Evolutionary conservation across 2,329 filamentous ascomycete species (phyloP).

Genomic region (Daldinia eschscholtzii): DNA sequence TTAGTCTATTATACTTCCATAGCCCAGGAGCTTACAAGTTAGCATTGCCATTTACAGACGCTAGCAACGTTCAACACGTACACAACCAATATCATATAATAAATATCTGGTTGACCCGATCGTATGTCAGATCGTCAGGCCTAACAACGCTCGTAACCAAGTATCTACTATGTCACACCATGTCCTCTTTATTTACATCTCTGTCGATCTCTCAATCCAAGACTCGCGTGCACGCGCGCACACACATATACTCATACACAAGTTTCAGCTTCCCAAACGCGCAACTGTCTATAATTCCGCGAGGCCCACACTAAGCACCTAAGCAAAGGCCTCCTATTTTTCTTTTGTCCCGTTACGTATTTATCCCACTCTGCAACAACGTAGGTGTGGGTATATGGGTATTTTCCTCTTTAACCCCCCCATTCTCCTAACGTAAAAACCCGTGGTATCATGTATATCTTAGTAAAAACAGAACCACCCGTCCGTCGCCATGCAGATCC

Average conservation of each 20-base stretch:
- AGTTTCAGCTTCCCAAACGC: slow-evolving; percentile 25
- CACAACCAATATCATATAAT: not conserved
- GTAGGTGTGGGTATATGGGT: slow-evolving; percentile 19
- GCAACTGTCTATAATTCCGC: slow-evolving; percentile 11
- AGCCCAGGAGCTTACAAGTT: not conserved
- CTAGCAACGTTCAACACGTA: no score
- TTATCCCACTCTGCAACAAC: slow-evolving; percentile 11
- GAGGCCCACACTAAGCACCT: not conserved
- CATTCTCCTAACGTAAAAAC: slow-evolving; percentile 29
- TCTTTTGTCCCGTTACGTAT: slow-evolving; percentile 9
- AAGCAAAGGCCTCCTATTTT: slow-evolving; percentile 17
- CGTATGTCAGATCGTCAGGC: not conserved
- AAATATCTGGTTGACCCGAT: not conserved
- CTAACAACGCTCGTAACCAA: not conserved
- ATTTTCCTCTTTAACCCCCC: slow-evolving; percentile 9
- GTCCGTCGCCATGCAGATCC: slow-evolving; percentile 43
- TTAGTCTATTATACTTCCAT: not conserved
- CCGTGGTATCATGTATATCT: slow-evolving; percentile 43
- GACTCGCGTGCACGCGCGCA: not conserved
- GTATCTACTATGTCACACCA: not conserved
- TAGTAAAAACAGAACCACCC: slow-evolving; percentile 35
- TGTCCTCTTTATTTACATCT: not conserved
- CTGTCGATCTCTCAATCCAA: not conserved
- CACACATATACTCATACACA: slow-evolving; percentile 5
- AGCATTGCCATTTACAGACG: no score